Conservation (phyloP, 305 asterid species). For the Fraxinus paxiana region DNA sequence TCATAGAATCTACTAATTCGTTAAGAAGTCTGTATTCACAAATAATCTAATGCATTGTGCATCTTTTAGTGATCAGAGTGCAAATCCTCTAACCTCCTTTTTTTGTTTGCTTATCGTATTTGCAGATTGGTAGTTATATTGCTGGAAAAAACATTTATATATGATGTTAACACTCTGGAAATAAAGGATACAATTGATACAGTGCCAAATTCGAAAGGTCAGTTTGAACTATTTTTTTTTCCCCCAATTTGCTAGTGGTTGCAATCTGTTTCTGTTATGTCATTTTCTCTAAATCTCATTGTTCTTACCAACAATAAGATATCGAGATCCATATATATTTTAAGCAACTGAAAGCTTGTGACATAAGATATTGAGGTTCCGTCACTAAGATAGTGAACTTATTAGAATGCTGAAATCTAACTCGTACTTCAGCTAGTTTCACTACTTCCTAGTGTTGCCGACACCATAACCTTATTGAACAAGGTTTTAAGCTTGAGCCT, state of each 20-base stretch:
- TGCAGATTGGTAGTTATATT: constrained; percentile 76
- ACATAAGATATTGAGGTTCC: not conserved
- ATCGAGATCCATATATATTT: not conserved
- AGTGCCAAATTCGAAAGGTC: constrained; percentile 75
- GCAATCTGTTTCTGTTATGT: not conserved
- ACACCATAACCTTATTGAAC: not conserved
- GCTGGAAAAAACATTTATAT: constrained; percentile 73
- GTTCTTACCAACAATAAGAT: not conserved
- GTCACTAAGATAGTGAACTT: not conserved
- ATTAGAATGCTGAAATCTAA: not conserved
- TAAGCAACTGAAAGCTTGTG: not conserved
- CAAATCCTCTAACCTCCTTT: not conserved
- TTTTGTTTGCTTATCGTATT: constrained; percentile 16
- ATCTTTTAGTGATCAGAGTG: constrained; percentile 9
- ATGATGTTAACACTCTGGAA: constrained; percentile 65
- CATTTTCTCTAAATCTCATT: not conserved
- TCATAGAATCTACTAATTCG: not conserved
- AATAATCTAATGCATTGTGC: constrained; percentile 8
- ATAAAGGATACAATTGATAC: constrained; percentile 71
- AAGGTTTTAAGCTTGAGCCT: not conserved
- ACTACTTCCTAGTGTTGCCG: not conserved
- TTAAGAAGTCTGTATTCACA: constrained; percentile 11
- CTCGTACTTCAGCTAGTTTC: not conserved
- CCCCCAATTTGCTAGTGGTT: not conserved
- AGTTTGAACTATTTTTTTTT: constrained; percentile 19